phyloP scores from a whole-genome alignment of 73 alveolate genomes.

The Tetrahymena malaccensis region DNA sequence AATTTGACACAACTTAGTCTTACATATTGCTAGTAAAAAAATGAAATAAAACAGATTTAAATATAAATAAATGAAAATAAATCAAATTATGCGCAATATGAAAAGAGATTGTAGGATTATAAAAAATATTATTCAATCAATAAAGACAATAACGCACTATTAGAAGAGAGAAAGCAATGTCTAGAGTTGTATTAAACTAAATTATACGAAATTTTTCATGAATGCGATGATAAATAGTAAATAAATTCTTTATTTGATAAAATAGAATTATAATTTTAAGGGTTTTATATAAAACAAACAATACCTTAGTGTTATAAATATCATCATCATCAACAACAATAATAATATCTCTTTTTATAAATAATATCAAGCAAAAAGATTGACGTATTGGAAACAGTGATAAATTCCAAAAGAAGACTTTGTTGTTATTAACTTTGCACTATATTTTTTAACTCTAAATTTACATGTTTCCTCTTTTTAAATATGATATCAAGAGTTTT shows the following conservation, averaged over 20 bases:
- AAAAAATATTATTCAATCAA: neutral
- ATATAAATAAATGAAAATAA: neutral
- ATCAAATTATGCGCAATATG: neutral
- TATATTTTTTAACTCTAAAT: neutral
- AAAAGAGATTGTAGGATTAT: neutral
- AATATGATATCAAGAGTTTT: neutral
- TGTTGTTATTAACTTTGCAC: neutral
- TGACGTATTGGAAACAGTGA: neutral
- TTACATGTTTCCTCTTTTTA: neutral
- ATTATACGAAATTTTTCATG: neutral
- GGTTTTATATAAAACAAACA: no score
- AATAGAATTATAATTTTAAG: no score
- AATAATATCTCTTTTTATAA: neutral
- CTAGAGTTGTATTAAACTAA: neutral
- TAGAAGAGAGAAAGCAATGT: neutral
- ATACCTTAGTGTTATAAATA: neutral
- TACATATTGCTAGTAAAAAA: neutral
- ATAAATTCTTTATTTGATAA: neutral
- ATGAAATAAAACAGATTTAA: neutral
- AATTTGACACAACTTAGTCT: neutral
- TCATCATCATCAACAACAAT: neutral
- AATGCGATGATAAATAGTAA: neutral
- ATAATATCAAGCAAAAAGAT: neutral
- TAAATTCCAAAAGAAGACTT: neutral
- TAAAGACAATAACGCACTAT: neutral